phyloP scores from a whole-genome alignment of 1,139 yeast genomes.

The Eremothecium cymbalariae region DNA sequence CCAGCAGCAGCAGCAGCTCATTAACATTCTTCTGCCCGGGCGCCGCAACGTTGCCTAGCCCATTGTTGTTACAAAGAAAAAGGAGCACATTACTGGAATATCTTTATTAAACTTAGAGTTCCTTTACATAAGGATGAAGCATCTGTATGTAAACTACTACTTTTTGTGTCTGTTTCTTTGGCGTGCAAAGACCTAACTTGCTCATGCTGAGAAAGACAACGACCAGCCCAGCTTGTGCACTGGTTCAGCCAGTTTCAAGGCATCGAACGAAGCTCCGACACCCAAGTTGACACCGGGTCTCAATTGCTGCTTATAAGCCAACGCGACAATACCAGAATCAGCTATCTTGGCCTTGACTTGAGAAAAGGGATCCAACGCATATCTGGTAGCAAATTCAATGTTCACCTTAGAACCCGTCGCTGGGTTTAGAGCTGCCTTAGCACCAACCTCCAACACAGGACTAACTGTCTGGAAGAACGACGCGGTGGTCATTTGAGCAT shows the following conservation, averaged over 20 bases:
- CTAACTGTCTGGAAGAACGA: slow-evolving; percentile 96
- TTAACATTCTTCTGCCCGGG: no score
- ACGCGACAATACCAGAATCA: slow-evolving; percentile 91
- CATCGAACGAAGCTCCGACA: slow-evolving; percentile 95
- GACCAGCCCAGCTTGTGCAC: slow-evolving; percentile 98
- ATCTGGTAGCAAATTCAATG: slow-evolving; percentile 94
- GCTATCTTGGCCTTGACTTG: slow-evolving; percentile 95
- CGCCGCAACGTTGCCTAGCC: no score
- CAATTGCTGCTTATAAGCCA: slow-evolving; percentile 89
- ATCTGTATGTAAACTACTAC: no score
- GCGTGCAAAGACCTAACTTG: no score
- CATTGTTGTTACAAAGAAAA: no score
- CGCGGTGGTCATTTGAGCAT: slow-evolving; percentile 86
- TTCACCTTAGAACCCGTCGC: slow-evolving; percentile 65
- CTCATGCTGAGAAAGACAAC: slow-evolving; percentile 79
- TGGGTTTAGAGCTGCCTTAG: slow-evolving; percentile 94
- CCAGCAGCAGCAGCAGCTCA: no score
- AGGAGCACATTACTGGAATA: no score
- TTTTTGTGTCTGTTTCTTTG: no score
- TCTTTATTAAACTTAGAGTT: no score
- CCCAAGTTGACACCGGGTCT: slow-evolving; percentile 98
- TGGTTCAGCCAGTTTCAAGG: slow-evolving; percentile 91
- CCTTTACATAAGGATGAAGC: no score
- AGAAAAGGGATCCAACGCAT: slow-evolving; percentile 76
- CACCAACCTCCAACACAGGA: slow-evolving; percentile 91